Percentiles rank a stretch among this genome's conserved stretches.
Evolutionary conservation across 768 basidiomycete species (phyloP).

Genomic region (Rhodotorula paludigena): DNA sequence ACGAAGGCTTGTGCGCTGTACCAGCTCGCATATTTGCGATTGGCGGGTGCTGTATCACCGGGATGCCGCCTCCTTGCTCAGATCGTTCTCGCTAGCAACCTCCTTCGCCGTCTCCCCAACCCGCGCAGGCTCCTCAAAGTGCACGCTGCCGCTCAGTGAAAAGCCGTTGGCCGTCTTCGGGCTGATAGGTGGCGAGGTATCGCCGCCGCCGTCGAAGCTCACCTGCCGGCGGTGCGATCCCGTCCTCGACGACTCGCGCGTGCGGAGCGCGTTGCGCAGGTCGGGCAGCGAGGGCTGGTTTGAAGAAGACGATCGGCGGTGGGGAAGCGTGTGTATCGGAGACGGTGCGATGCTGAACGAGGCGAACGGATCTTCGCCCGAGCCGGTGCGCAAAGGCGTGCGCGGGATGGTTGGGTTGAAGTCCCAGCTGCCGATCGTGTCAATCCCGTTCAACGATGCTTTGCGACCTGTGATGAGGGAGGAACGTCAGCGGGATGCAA

Average conservation of each 20-base stretch:
- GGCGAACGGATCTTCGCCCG: conserved; percentile 25
- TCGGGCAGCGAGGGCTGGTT: background rate
- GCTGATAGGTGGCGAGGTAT: background rate
- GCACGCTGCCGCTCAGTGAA: conserved; percentile 8
- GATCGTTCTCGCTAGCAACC: background rate
- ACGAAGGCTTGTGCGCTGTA: too few relatives aligned
- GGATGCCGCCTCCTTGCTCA: background rate
- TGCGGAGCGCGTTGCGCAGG: background rate
- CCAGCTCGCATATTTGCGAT: too few relatives aligned
- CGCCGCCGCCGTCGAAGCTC: conserved; percentile 12
- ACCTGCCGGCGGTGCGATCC: conserved; percentile 17
- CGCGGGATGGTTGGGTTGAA: conserved; percentile 19
- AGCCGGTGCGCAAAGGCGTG: background rate
- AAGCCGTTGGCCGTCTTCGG: background rate
- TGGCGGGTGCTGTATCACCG: too few relatives aligned
- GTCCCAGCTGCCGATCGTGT: conserved; percentile 33
- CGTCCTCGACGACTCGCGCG: background rate
- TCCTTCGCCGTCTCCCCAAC: background rate
- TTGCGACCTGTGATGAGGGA: conserved; percentile 8
- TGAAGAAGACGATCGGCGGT: background rate
- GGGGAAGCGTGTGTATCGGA: conserved; percentile 1
- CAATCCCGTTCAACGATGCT: background rate
- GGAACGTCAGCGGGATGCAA: too few relatives aligned
- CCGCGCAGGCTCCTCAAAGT: conserved; percentile 6
- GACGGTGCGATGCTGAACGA: conserved; percentile 23